Percentiles rank a stretch among this genome's conserved stretches.
phyloP scores from a whole-genome alignment of 2,329 filamentous ascomycete species.

The Aspergillus ibericus region DNA sequence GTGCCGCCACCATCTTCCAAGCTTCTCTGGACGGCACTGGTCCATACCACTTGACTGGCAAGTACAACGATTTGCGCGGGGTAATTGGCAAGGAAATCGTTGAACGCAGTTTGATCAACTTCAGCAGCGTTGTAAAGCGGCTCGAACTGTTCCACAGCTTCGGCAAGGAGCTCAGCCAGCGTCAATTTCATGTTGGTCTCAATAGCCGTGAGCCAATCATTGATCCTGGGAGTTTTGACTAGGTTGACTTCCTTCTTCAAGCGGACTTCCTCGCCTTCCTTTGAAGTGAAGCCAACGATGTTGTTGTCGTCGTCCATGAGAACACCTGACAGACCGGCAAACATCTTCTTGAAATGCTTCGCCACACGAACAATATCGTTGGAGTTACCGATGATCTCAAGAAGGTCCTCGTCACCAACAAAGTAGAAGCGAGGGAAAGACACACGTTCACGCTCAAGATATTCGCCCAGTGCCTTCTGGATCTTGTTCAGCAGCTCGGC shows the following conservation, averaged over 20 bases:
- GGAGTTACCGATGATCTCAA: constrained; percentile 99
- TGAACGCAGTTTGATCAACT: constrained; percentile 70
- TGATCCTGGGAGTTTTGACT: constrained; percentile 92
- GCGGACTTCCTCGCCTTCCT: constrained; percentile 85
- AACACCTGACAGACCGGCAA: constrained; percentile 88
- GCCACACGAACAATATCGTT: constrained; percentile 95
- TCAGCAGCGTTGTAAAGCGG: constrained; percentile 71
- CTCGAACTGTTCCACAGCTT: constrained; percentile 80
- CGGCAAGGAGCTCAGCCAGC: constrained; percentile 82
- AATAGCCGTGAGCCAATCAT: constrained; percentile 94
- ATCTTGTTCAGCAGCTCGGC: constrained; percentile 99
- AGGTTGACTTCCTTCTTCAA: constrained; percentile 91
- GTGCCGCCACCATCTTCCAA: constrained; percentile 69
- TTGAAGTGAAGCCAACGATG: constrained; percentile 90
- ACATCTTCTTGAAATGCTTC: constrained; percentile 99
- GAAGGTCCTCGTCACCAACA: constrained; percentile 94
- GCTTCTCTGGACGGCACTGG: constrained; percentile 76
- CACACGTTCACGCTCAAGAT: constrained; percentile 94
- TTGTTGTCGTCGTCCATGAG: constrained; percentile 86
- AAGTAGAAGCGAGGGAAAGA: constrained; percentile 99
- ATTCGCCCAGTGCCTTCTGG: constrained; percentile 96
- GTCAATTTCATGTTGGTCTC: constrained; percentile 94
- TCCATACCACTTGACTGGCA: constrained; percentile 92
- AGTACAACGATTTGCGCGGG: constrained; percentile 95
- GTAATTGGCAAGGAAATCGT: constrained; percentile 77